A percentile compares a stretch with the other conserved stretches of the same genome.
phyloP scores from a whole-genome alignment of 192 early-diverging fungal species.

The Backusella mclennaniae region DNA sequence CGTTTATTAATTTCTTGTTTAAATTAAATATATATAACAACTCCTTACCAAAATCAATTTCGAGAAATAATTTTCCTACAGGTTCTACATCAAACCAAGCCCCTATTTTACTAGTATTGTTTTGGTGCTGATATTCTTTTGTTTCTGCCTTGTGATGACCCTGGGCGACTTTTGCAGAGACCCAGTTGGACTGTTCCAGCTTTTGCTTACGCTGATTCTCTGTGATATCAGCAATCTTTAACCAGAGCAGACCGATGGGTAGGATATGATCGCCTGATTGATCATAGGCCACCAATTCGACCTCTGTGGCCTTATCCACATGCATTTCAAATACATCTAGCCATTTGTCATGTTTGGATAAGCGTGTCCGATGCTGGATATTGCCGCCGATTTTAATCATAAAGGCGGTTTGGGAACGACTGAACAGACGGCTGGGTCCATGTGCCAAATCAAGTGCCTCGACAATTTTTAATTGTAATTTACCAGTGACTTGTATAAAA shows the following conservation, averaged over 20 bases:
- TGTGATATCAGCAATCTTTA: slow-evolving; percentile 90
- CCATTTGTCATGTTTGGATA: slow-evolving; percentile 66
- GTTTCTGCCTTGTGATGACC: background rate
- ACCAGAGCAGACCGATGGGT: slow-evolving; percentile 88
- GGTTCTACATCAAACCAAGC: slow-evolving; percentile 92
- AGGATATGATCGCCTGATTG: slow-evolving; percentile 38
- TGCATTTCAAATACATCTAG: slow-evolving; percentile 83
- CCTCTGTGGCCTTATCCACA: slow-evolving; percentile 87
- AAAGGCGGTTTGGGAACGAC: slow-evolving; percentile 65
- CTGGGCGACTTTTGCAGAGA: slow-evolving; percentile 37
- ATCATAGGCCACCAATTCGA: slow-evolving; percentile 90
- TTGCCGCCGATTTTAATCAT: slow-evolving; percentile 84
- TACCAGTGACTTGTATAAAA: slow-evolving; percentile 68
- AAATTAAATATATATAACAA: too few species aligned
- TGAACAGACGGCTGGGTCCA: slow-evolving; percentile 52
- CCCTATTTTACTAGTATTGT: slow-evolving; percentile 50
- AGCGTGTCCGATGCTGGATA: slow-evolving; percentile 68
- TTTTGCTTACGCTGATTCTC: slow-evolving; percentile 77
- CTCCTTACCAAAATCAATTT: slow-evolving; percentile 75
- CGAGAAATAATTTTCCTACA: slow-evolving; percentile 80
- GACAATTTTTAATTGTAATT: slow-evolving; percentile 63
- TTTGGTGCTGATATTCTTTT: background rate
- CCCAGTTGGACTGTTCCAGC: slow-evolving; percentile 56
- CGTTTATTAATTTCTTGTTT: background rate
- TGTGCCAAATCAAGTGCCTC: slow-evolving; percentile 59